Conservation (phyloP, 352 stramenopile species). For the Peronospora farinosa region DNA sequence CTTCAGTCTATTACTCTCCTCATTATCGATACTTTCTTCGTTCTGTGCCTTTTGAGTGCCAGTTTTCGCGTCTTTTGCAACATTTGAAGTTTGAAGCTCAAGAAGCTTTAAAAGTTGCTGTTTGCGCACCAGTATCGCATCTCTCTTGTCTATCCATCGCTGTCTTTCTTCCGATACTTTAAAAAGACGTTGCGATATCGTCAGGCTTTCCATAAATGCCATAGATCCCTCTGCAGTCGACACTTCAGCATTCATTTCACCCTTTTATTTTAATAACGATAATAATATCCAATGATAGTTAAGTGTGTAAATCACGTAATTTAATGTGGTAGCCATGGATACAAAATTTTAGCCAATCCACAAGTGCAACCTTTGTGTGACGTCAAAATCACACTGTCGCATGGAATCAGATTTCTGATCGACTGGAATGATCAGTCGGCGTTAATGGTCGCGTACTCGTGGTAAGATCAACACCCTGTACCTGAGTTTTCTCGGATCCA, state of each 20-base stretch:
- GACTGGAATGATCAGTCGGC: too few species aligned
- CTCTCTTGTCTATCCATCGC: constrained; percentile 24
- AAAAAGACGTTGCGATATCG: constrained; percentile 14
- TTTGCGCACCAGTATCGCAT: constrained; percentile 24
- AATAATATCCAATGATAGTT: background rate
- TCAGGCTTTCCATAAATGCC: constrained; percentile 6
- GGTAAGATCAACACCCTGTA: too few species aligned
- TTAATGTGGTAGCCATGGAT: constrained; percentile 2
- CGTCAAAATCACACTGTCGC: constrained; percentile 14
- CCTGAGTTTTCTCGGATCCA: too few species aligned
- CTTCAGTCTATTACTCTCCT: background rate
- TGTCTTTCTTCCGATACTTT: constrained; percentile 14
- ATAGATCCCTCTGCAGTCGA: constrained; percentile 7
- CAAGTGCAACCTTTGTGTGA: constrained; percentile 23
- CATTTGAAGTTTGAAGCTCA: constrained; percentile 16
- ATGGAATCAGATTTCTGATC: background rate
- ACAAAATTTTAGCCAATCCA: constrained; percentile 17
- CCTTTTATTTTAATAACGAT: background rate
- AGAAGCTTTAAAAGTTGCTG: constrained; percentile 28
- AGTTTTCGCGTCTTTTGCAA: constrained; percentile 2
- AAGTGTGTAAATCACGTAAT: constrained; percentile 5
- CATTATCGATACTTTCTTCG: background rate
- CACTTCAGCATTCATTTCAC: constrained; percentile 1
- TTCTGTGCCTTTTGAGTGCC: constrained; percentile 6
- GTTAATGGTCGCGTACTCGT: too few species aligned